phyloP scores from a whole-genome alignment of 1,284 basidiomycete species.

The Bjerkandera adusta region DNA sequence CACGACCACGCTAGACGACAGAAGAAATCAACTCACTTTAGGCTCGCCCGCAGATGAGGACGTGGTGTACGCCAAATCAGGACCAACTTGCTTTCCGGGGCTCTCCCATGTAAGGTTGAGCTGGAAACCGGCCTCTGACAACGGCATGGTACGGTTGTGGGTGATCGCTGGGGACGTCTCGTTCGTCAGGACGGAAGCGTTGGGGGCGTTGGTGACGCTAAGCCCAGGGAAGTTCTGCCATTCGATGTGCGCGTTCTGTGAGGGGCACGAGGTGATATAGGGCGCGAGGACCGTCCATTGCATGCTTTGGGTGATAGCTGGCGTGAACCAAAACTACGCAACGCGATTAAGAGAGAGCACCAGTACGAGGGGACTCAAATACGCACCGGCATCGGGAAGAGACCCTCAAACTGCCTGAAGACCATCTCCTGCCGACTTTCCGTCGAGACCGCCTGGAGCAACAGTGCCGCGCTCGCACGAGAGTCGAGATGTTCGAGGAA shows the following conservation, averaged over 20 bases:
- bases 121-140: constrained; percentile 43
- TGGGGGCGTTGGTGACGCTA: constrained; percentile 39
- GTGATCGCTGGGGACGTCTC: constrained; percentile 42
- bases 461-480: constrained; percentile 50
- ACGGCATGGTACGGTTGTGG: constrained; percentile 42
- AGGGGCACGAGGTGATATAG: constrained; percentile 57
- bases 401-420: constrained; percentile 62
- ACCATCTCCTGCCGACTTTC: constrained; percentile 69
- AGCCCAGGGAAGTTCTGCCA: constrained; percentile 56
- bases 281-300: constrained; percentile 61
- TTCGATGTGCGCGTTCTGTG: constrained; percentile 52
- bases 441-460: constrained; percentile 61
- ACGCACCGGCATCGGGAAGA: constrained; percentile 59
- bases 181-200: constrained; percentile 24
- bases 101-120: constrained; percentile 52
- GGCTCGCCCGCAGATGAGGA: constrained; percentile 41
- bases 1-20: constrained; percentile 18
- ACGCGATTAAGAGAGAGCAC: neutral
- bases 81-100: constrained; percentile 51
- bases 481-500: constrained; percentile 65
- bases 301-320: constrained; percentile 60
- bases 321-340: constrained; percentile 38
- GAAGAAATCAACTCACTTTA: constrained; percentile 30
- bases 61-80: constrained; percentile 53
- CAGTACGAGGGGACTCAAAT: neutral